These are phyloP conservation scores for Hygrocybe punicea DNA, from an alignment of 768 basidiomycete species.

Conservation along the genomic window DNA sequence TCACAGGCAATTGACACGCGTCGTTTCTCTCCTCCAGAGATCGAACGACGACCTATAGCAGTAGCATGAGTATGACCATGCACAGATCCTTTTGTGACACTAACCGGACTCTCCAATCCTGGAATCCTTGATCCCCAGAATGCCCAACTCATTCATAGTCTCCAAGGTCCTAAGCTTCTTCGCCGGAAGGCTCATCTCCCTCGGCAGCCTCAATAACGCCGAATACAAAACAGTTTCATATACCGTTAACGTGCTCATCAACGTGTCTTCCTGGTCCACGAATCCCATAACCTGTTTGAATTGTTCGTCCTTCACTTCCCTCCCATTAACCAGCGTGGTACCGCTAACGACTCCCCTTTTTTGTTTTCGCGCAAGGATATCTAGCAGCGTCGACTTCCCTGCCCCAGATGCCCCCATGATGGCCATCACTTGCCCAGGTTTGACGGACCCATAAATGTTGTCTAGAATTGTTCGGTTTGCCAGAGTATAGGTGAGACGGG, in stretches of 20 bases:
- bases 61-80: background rate
- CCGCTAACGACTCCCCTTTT: conserved; percentile 80
- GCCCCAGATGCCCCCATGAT: conserved; percentile 98
- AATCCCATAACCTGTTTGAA: conserved; percentile 89
- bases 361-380: conserved; percentile 87
- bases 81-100: conserved; percentile 18
- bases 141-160: conserved; percentile 94
- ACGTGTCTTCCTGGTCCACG: conserved; percentile 97
- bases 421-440: conserved; percentile 88
- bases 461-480: conserved; percentile 68
- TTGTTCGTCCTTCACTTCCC: conserved; percentile 64
- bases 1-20: conserved; percentile 97
- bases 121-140: conserved; percentile 83
- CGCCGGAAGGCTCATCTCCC: conserved; percentile 94
- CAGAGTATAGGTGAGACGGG: conserved; percentile 75
- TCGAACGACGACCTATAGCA: conserved; percentile 74
- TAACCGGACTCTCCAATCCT: conserved; percentile 86
- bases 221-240: conserved; percentile 97
- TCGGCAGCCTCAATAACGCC: conserved; percentile 81
- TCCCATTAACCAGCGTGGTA: conserved; percentile 79
- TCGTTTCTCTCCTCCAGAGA: conserved; percentile 97
- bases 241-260: conserved; percentile 96
- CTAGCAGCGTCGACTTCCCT: conserved; percentile 93
- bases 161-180: conserved; percentile 93
- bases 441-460: conserved; percentile 75